Percentiles rank a stretch among this genome's conserved stretches.
phyloP scores from a whole-genome alignment of 371 early-diverging fungal genomes.

The Smittium culicis region DNA sequence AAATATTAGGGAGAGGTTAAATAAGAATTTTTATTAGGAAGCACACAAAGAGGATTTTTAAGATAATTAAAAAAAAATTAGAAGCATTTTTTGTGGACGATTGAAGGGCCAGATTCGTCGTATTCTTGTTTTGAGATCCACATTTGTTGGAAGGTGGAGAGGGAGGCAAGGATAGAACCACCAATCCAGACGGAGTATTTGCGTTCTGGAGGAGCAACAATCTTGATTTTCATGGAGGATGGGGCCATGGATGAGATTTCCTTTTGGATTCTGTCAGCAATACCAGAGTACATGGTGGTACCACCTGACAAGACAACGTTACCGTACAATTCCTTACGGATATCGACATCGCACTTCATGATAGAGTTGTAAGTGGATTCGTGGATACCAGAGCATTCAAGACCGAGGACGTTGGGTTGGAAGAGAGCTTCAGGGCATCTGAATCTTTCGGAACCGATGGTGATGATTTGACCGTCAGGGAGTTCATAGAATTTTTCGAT shows the following conservation, averaged over 20 bases:
- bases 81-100: constrained; percentile 98
- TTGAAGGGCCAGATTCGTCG: constrained; percentile 94
- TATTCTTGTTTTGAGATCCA: constrained; percentile 96
- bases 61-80: constrained; percentile 34
- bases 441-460: constrained; percentile 97
- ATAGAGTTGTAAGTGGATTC: constrained; percentile 92
- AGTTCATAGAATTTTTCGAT: constrained; percentile 97
- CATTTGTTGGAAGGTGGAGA: constrained; percentile 98
- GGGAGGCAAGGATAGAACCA: constrained; percentile 99
- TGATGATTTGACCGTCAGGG: constrained; percentile 99
- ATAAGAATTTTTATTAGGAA: not conserved
- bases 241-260: constrained; percentile 98
- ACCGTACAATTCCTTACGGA: constrained; percentile 91
- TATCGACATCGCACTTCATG: constrained; percentile 96
- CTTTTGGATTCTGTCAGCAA: constrained; percentile 95
- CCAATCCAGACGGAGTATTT: constrained; percentile 99
- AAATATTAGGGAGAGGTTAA: not conserved
- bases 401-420: constrained; percentile 90
- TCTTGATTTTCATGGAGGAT: constrained; percentile 98
- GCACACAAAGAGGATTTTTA: not conserved
- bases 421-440: constrained; percentile 98
- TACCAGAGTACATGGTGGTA: constrained; percentile 91
- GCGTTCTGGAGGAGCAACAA: constrained; percentile 99
- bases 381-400: constrained; percentile 87
- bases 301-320: constrained; percentile 94